Evolutionary conservation across 2,329 filamentous ascomycete genomes (phyloP), one percentile per base, ranked within the genome.

Genomic region (Venturia aucupariae): DNA sequence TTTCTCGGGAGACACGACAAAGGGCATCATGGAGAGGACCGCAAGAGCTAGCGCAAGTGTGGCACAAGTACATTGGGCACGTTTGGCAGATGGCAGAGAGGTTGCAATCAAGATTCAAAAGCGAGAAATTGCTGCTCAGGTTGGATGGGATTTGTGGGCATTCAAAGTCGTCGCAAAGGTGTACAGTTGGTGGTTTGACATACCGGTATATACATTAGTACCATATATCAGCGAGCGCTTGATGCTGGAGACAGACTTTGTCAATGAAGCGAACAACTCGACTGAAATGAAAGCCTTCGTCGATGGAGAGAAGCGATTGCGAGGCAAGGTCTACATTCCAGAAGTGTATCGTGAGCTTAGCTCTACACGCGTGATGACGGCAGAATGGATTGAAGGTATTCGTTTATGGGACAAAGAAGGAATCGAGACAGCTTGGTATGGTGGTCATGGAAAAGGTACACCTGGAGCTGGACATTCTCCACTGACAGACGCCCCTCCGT

Each of bases 21-120:
- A 82, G 67, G 86, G 86, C 0, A 77, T 88, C 1, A 88, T 89
- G 84, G 86, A 89, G 74, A 86, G 79, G 78, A 90, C 77, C 75
- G 90, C 79, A 73, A 85, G 88, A 66, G 89, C 89, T 0, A 93
- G 89, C 72, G 94, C 94, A 2, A 96, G 90, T 74, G 93, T 99
- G 10, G 94, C 94, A 0, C 94, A 97, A 77, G 94, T 99, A 1
- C 94, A 97, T 74, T 97, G 93, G 92, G 94, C 94, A 8, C 81
- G 88, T 66, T 75, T 97, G 65, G 77, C 85, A 3, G 93, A 97
- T 77, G 94, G 94, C 0, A 82, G 91, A 60, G 92, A 97, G 79
- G 90, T 97, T 27, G 94, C 94, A 1, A 84, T 99, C 73, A 99
- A 99, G 79, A 87, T 99, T 4, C 94, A 99, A 80, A 99, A 97